Percentiles rank a stretch among this genome's conserved stretches.
Conservation (phyloP, 2,329 filamentous ascomycete species). For the Apiospora rasikravindrae region DNA sequence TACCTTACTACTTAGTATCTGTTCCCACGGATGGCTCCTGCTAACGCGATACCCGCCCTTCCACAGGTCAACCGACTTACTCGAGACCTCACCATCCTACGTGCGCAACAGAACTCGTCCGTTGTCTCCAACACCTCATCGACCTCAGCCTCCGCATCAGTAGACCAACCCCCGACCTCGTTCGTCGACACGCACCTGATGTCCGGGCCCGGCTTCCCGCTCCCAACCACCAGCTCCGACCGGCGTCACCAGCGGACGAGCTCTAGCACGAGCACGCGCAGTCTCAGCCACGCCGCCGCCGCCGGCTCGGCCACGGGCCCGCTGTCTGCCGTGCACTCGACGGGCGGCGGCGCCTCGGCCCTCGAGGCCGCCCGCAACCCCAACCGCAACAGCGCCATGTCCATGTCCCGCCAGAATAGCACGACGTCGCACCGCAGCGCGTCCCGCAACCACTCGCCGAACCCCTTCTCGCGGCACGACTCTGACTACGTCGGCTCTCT, state of each 20-base stretch:
- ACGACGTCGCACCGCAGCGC: constrained; percentile 58
- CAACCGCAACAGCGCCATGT: constrained; percentile 43
- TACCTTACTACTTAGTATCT: too few species aligned
- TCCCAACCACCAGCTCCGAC: constrained; percentile 53
- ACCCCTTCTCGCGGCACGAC: constrained; percentile 39
- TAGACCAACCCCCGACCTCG: constrained; percentile 48
- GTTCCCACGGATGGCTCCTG: not conserved
- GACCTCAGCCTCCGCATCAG: constrained; percentile 57
- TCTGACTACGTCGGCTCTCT: constrained; percentile 46
- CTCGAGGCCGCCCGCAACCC: constrained; percentile 53
- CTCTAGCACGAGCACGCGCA: constrained; percentile 60
- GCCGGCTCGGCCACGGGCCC: constrained; percentile 44
- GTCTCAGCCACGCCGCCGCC: constrained; percentile 50
- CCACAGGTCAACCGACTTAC: constrained; percentile 87
- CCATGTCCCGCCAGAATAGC: constrained; percentile 59
- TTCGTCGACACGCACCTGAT: constrained; percentile 57
- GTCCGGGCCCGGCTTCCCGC: constrained; percentile 62
- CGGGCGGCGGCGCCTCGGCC: constrained; percentile 44
- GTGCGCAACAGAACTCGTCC: constrained; percentile 70
- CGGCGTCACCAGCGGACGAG: constrained; percentile 63
- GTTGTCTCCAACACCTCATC: constrained; percentile 71
- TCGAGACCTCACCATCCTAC: constrained; percentile 84
- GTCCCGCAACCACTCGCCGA: constrained; percentile 47
- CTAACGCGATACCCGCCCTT: constrained; percentile 10
- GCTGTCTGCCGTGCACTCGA: constrained; percentile 39